Evolutionary conservation across 2,329 filamentous ascomycete species (phyloP), one percentile per base, ranked within the genome.

Genomic region (Venturiaceae sp.): DNA sequence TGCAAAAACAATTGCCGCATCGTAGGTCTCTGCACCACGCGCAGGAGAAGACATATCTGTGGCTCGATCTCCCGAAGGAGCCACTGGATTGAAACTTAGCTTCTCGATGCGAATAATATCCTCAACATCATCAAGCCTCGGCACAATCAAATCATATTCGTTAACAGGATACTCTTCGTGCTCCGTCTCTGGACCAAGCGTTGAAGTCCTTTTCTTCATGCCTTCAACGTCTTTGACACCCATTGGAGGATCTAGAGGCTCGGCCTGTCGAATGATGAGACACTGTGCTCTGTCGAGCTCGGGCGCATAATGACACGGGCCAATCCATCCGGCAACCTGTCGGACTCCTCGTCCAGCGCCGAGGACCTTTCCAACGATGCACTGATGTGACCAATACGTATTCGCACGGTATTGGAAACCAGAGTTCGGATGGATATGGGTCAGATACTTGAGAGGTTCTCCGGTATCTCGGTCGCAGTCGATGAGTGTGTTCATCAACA

Each of bases 391-490:
- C 87, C 87, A 91, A 75, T 90, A 91, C 1, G 87, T 90, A 66
- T 86, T 86, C 59, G 83, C 85, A 60, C 85, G 84, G 67, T 90
- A 90, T 71, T 91, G 87, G 66, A 91, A 90, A 16, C 87, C 87
- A 62, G 84, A 84, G 63, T 84, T 77, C 0, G 85, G 85, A 60
- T 86, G 80, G 63, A 86, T 78, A 64, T 89, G 84, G 1, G 83
- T 85, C 8, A 91, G 78, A 34, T 86, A 77, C 11, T 84, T 83
- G 16, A 90, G 79, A 7, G 83, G 75, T 61, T 86, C 82, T 5
- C 83, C 83, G 3, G 79, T 79, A 66, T 88, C 86, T 1, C 83
- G 83, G 65, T 90, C 87, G 64, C 88, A 82, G 68, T 90, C 87
- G 62, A 90, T 84, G 46, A 91, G 77, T 3, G 86, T 82, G 67